These are phyloP conservation scores for Medicago lupulina DNA, from an alignment of 306 rosid genomes.

Conservation along the genomic window DNA sequence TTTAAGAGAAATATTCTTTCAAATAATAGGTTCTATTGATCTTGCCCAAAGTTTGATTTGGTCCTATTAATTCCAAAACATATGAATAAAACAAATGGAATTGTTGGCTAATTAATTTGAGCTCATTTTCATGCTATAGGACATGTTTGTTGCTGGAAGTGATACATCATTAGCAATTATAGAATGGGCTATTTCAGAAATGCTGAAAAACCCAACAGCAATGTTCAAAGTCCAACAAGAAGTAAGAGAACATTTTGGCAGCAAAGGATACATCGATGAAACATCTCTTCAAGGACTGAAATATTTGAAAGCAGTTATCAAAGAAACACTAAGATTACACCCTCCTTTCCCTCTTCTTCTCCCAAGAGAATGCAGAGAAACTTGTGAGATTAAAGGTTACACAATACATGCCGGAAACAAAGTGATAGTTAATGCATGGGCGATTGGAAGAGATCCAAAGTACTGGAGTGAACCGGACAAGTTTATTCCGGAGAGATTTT, in stretches of 20 bases:
- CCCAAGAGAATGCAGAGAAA: conserved; percentile 45
- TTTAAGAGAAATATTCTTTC: too few relatives aligned
- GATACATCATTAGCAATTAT: conserved; percentile 45
- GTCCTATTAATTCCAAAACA: too few relatives aligned
- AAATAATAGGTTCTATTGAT: too few relatives aligned
- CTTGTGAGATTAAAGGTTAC: conserved; percentile 40
- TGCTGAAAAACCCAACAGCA: conserved; percentile 43
- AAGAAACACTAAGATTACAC: conserved; percentile 44
- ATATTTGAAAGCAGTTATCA: conserved; percentile 39
- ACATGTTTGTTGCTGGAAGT: conserved; percentile 48
- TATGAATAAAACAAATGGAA: too few relatives aligned
- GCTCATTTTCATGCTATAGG: conserved; percentile 33
- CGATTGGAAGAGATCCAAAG: conserved; percentile 40
- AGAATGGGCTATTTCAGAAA: conserved; percentile 51
- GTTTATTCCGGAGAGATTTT: conserved; percentile 44
- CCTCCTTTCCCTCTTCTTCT: conserved; percentile 45
- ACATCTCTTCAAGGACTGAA: conserved; percentile 26
- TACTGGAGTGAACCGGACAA: conserved; percentile 42
- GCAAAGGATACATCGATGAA: conserved; percentile 6
- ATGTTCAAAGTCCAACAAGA: conserved; percentile 45
- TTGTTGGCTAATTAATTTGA: not conserved
- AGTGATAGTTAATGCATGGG: conserved; percentile 40
- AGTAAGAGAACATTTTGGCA: conserved; percentile 32
- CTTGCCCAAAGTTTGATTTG: too few relatives aligned
- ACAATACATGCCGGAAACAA: conserved; percentile 13